These are phyloP conservation scores for Sphaerosporella brunnea DNA, from an alignment of 495 filamentous ascomycete genomes.

Conservation along the genomic window DNA sequence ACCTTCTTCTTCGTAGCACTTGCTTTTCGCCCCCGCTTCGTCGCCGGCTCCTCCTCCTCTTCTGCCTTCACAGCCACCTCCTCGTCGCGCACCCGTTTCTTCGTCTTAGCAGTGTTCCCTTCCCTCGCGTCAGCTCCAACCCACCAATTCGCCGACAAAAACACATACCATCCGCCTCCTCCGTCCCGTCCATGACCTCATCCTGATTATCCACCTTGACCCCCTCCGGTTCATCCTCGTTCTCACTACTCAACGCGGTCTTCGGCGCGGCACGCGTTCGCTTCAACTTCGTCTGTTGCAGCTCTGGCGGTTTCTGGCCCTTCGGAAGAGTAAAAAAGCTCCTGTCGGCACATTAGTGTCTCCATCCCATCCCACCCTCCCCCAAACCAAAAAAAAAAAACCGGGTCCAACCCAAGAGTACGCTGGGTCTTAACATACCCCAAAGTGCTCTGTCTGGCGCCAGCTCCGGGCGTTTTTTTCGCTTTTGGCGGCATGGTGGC, in stretches of 20 bases:
- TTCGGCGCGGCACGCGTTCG: background rate
- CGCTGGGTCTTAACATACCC: conserved; percentile 81
- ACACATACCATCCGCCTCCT: conserved; percentile 19
- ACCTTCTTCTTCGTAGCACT: conserved; percentile 29
- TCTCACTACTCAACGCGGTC: background rate
- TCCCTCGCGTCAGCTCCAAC: conserved; percentile 12
- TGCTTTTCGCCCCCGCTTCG: conserved; percentile 6
- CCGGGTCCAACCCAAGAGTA: conserved; percentile 50
- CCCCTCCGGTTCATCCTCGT: conserved; percentile 7
- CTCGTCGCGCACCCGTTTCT: conserved; percentile 9
- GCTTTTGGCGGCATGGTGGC: conserved; percentile 16
- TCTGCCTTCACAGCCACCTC: conserved; percentile 12
- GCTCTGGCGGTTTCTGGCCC: conserved; percentile 36
- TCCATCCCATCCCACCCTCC: too few species aligned
- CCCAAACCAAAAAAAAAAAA: background rate
- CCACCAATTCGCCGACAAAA: conserved; percentile 11
- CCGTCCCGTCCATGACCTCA: conserved; percentile 11
- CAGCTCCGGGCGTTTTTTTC: background rate
- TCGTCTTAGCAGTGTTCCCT: background rate
- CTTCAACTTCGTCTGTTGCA: conserved; percentile 49
- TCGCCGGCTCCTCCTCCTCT: conserved; percentile 21
- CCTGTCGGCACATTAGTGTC: conserved; percentile 27
- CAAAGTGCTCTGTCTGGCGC: conserved; percentile 73
- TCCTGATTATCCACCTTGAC: conserved; percentile 19
- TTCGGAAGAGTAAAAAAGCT: conserved; percentile 51